Evolutionary conservation across 768 basidiomycete genomes (phyloP).

Genomic region (Pilatotrama ljubarskyi): DNA sequence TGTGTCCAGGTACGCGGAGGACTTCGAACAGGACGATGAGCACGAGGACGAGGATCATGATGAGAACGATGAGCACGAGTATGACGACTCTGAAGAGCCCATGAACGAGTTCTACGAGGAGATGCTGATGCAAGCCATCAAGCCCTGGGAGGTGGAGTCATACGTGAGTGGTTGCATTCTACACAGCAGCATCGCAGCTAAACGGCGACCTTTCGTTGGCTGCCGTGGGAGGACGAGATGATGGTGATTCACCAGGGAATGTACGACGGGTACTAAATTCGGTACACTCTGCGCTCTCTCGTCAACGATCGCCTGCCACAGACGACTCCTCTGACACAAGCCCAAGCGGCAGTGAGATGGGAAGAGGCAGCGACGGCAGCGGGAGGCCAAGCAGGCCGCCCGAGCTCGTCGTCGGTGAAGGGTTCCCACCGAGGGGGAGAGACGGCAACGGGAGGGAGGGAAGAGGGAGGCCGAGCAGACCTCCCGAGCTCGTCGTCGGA

Average conservation of each 20-base stretch:
- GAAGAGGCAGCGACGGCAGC: too few species aligned
- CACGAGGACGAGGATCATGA: slow-evolving; percentile 6
- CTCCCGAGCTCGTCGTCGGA: background rate
- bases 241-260: background rate
- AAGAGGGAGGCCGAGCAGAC: background rate
- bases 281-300: too few species aligned
- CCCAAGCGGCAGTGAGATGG: too few species aligned
- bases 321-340: too few species aligned
- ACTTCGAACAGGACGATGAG: background rate
- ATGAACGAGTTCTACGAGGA: slow-evolving; percentile 37
- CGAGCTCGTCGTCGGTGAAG: too few species aligned
- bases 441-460: background rate
- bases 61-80: slow-evolving; percentile 23
- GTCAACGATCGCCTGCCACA: too few species aligned
- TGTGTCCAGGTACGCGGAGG: background rate
- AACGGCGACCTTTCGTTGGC: too few species aligned
- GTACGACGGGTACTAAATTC: background rate
- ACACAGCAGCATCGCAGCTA: too few species aligned
- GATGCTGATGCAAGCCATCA: slow-evolving; percentile 40
- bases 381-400: too few species aligned
- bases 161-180: slow-evolving; percentile 6
- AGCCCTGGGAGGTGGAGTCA: slow-evolving; percentile 41
- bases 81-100: slow-evolving; percentile 31
- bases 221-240: too few species aligned
- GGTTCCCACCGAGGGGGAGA: too few species aligned